A percentile compares a stretch with the other conserved stretches of the same genome.
Conservation (phyloP, 2,329 filamentous ascomycete genomes). For the Colletotrichum sp. region DNA sequence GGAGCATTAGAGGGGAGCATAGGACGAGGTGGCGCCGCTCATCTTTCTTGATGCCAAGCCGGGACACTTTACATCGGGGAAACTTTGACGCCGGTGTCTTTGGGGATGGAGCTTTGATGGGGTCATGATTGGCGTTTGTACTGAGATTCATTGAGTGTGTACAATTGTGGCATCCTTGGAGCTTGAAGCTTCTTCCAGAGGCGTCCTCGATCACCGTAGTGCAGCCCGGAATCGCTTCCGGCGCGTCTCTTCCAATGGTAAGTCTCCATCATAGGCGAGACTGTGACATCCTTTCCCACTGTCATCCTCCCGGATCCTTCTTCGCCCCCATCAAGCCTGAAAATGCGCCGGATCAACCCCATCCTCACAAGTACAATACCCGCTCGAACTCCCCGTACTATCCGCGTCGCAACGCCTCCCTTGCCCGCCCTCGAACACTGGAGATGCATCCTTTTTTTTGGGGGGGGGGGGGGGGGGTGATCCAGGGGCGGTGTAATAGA, state of each 20-base stretch:
- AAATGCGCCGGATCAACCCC: neutral
- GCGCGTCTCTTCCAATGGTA: neutral
- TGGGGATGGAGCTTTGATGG: neutral
- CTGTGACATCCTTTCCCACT: neutral
- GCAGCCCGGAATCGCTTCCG: neutral
- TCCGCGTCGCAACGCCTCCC: neutral
- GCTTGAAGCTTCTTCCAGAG: neutral
- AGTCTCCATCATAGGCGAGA: neutral
- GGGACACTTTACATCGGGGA: neutral
- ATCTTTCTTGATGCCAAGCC: neutral
- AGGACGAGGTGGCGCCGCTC: neutral
- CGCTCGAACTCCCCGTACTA: neutral
- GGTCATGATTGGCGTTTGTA: neutral
- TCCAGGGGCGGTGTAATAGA: too few relatives aligned
- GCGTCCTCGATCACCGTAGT: neutral
- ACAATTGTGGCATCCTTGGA: neutral
- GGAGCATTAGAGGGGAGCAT: neutral
- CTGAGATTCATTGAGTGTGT: neutral
- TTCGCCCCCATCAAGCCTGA: neutral
- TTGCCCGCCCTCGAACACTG: neutral
- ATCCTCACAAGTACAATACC: neutral
- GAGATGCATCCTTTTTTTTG: too few relatives aligned
- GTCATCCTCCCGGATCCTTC: neutral
- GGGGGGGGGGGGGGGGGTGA: too few relatives aligned
- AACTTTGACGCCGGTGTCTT: neutral